Base-by-base conservation (phyloP, 2,329 filamentous ascomycete genomes). In the Xylaria polymorpha region DNA sequence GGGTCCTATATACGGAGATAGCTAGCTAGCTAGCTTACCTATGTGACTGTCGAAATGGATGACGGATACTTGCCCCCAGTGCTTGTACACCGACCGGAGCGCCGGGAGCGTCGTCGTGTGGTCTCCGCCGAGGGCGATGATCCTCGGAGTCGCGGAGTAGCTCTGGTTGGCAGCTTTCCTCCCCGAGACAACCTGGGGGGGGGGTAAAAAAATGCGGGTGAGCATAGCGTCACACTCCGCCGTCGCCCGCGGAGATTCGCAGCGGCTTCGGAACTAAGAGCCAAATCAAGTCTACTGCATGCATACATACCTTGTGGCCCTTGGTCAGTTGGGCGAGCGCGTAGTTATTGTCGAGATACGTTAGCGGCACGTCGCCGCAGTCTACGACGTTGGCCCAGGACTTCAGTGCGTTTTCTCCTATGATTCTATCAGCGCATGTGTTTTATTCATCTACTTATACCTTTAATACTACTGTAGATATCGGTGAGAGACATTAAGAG, bases 281-380 rank as follows among this genome's bases (percentile, higher is more conserved):
- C 15, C 2, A 5, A 15, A 32, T 32, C 22, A n/a, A 56, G 5
- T 12, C 39, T 32, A 57, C 12, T 37, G 37, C 29, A 25, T 44
- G 25, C n/a, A 12, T 37, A 4, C 37, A 70, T 65, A 84, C 84
- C 78, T 80, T 81, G 73, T 90, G 87, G 0, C 91, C 91, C 77
- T 91, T 89, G 64, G 88, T 90, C 85, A 95, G 92, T 78, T 94
- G 92, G 15, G 86, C 85, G 65, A 94, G 82, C 0, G 93, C 92
- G 0, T 94, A 82, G 0, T 84, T 87, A 77, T 94, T 95, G 80
- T 95, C 92, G 71, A 94, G 90, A 12, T 91, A 92, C 0, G 91
- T 93, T 68, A 94, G 83, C 1, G 91, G 91, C 64, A 93, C 92
- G 74, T 95, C 92, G 39, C 93, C 93, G 75, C 92, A 94, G 81